Base-by-base conservation (phyloP, 2,329 filamentous ascomycete genomes). In the Hypoxylon sp. region DNA sequence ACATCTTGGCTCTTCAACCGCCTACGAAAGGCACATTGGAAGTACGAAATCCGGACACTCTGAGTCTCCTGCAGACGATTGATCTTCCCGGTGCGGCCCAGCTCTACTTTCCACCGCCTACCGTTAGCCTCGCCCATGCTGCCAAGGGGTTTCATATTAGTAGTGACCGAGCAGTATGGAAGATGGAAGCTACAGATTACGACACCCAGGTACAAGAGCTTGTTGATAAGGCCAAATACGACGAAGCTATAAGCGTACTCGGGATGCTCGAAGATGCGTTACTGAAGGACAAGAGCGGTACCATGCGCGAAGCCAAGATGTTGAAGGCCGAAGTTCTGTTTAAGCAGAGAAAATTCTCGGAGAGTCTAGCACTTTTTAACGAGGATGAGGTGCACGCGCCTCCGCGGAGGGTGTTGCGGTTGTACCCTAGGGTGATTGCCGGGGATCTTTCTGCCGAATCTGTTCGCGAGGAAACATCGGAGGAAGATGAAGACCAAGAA, bases 71-170 rank as follows among this genome's bases (percentile, higher is more conserved):
- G 17, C 95, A 99, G 78, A 93, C 88, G 0, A 90, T 99, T 53
- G 83, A 88, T 6, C 84, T 99, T 10, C 91, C 92, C 0, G 92
- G 90, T 13, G 94, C 94, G 1, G 91, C 87, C 30, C 89, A 94
- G 65, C 82, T 99, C 59, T 93, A 98, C 76, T 95, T 98, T 24
- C 93, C 94, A 0, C 93, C 96, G 51, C 94, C 94, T 0, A 97
- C 93, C 19, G 91, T 94, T 67, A 97, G 94, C 73, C 82, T 99
- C n/a, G 92, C 94, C 0, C 95, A 99, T 79, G 94, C 93, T 0
- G 95, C 92, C 3, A 99, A 99, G 76, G 94, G 94, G 0, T 99
- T 99, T 71, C 86, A 98, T 62, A 93, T 98, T 53, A 90, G 91
- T 19, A 97, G 94, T 74, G 95, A 98, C 58, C 86, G 95, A 46